Conservation (phyloP, 257 asterid genomes). For the Penstemon eatonii region DNA sequence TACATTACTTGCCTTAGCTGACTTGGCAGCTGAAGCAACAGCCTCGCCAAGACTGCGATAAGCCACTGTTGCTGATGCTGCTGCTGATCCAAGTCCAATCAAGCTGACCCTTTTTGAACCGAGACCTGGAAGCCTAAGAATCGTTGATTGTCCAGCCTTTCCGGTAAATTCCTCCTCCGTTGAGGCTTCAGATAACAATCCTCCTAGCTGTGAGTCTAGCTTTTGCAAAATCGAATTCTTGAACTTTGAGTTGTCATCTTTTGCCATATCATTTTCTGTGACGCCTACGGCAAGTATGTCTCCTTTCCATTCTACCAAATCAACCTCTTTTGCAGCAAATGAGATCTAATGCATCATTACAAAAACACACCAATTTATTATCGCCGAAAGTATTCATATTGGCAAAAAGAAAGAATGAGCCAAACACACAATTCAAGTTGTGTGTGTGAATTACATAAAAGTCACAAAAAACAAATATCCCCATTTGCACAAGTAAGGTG, state of each 20-base stretch:
- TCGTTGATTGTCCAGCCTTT: constrained; percentile 80
- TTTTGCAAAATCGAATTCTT: constrained; percentile 68
- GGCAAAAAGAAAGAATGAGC: constrained; percentile 1
- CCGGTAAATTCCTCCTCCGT: constrained; percentile 89
- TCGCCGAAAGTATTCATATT: background rate
- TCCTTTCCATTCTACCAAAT: constrained; percentile 93
- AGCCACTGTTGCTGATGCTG: constrained; percentile 49
- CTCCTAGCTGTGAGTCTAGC: constrained; percentile 71
- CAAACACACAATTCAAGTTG: background rate
- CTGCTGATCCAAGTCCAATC: constrained; percentile 74
- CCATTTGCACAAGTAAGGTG: background rate
- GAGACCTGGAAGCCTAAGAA: constrained; percentile 75
- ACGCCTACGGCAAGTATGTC: constrained; percentile 92
- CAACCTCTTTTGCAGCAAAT: constrained; percentile 80
- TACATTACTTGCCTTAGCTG: constrained; percentile 65
- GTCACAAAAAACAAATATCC: background rate
- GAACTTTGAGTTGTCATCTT: constrained; percentile 72
- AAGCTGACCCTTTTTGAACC: constrained; percentile 78
- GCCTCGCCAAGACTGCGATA: constrained; percentile 88
- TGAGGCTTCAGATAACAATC: constrained; percentile 77
- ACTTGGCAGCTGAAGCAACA: constrained; percentile 87
- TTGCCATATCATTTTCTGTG: constrained; percentile 75
- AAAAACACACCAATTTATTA: constrained; percentile 23
- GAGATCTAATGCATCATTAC: constrained; percentile 52
- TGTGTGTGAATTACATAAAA: background rate